Base-by-base conservation (phyloP, 805 yeast species). In the Crinitomyces ghanaensis region DNA sequence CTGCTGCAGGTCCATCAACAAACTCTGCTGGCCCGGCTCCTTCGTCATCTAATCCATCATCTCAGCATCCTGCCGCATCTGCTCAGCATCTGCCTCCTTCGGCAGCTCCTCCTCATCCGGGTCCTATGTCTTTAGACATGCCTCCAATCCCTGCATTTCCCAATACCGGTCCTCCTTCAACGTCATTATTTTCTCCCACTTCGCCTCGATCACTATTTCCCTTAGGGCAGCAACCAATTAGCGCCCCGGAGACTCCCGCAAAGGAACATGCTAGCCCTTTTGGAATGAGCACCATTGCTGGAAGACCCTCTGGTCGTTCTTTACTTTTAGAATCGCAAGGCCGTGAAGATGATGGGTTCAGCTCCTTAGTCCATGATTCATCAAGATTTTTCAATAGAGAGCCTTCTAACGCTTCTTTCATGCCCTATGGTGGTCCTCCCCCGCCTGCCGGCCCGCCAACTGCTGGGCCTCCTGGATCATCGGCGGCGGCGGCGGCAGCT, bases 271-370 rank as follows among this genome's bases (percentile, higher is more conserved):
- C 23, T 6, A 30, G 28, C 23, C 33, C 37, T 6, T 25, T 24
- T 13, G 26, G 28, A n/a, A n/a, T n/a, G n/a, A n/a, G n/a, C 19
- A 7, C 23, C 13, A 14, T 20, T 21, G 31, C 17, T n/a, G 31
- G 33, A 15, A 26, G 38, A 13, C 37, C 40, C 6, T 31, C 50
- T 19, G 57, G 57, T 5, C 49, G 53, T 30, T 45, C 53, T 12
- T 36, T 52, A 21, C 34, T 52, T 28, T 28, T 53, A 19, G 57
- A 53, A 33, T 47, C 54, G 8, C 45, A 46, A 12, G 48, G 46
- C 21, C 38, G 46, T 6, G 56, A 51, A 13, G 52, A 51, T 30
- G 53, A 50, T 19, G 55, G 48, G 34, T 51, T 48, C 26, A 48
- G 45, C 29, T 50, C 45, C 23, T 36, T 51, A 28, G 55, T 51